phyloP scores from a whole-genome alignment of 78 protist genomes.

The Blattamonas nauphoetae region DNA sequence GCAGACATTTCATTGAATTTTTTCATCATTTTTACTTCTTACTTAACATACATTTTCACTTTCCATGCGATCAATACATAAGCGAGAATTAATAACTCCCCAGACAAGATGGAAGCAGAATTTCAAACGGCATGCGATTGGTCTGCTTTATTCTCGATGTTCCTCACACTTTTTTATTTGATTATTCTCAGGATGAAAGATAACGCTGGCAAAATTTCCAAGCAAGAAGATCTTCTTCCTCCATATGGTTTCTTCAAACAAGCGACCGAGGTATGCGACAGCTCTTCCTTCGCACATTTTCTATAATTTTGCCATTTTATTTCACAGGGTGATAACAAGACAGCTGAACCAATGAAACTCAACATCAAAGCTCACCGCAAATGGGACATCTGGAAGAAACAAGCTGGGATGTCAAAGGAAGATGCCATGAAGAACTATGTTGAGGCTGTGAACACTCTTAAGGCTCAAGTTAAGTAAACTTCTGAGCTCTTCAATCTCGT shows the following conservation, averaged over 20 bases:
- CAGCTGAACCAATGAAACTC: not conserved
- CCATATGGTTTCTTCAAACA: not conserved
- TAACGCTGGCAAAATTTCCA: not conserved
- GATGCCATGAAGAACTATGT: not conserved
- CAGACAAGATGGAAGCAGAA: no score
- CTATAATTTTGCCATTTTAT: not conserved
- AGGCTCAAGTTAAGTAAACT: no score
- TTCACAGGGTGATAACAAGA: not conserved
- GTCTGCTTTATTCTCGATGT: no score
- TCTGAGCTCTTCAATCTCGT: no score
- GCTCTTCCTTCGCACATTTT: not conserved
- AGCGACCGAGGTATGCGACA: not conserved
- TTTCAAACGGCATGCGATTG: no score
- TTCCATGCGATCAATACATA: no score
- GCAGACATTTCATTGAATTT: no score
- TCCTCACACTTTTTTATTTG: no score
- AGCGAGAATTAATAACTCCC: no score
- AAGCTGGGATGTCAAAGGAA: not conserved
- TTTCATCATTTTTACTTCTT: no score
- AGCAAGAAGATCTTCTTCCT: not conserved
- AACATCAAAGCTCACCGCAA: not conserved
- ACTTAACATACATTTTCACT: no score
- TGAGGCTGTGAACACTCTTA: not conserved
- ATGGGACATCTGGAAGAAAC: not conserved
- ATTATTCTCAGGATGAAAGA: not conserved